A percentile compares a stretch with the other conserved stretches of the same genome.
Evolutionary conservation across 768 basidiomycete genomes (phyloP).

Genomic region (Daedalea quercina): DNA sequence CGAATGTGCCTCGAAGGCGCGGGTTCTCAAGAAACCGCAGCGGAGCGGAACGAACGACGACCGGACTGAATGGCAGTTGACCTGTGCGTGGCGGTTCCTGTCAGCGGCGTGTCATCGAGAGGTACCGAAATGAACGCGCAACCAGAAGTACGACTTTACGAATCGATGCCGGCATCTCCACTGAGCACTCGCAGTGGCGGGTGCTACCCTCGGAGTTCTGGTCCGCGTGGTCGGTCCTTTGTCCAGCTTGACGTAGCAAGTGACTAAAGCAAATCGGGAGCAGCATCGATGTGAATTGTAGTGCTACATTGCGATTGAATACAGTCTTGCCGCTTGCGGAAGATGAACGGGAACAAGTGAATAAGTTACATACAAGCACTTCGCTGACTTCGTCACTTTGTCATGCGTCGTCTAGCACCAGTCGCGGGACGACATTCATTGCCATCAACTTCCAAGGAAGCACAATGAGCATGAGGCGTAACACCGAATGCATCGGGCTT

Average conservation of each 20-base stretch:
- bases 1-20: background rate
- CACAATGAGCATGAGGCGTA: background rate
- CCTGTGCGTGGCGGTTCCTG: background rate
- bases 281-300: background rate
- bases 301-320: background rate
- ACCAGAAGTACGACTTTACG: background rate
- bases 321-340: background rate
- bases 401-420: conserved; percentile 20
- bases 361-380: background rate
- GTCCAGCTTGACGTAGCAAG: background rate
- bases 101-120: background rate
- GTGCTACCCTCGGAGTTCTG: background rate
- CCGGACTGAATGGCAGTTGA: background rate
- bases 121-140: background rate
- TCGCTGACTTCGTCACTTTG: background rate
- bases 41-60: too few species aligned
- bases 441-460: conserved; percentile 16
- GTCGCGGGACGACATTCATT: conserved; percentile 19
- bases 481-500: conserved; percentile 14
- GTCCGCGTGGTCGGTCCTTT: background rate
- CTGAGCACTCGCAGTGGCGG: too few species aligned
- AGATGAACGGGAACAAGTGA: background rate
- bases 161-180: too few species aligned
- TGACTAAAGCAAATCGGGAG: too few species aligned
- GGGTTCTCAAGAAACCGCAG: too few species aligned